Evolutionary conservation across 2,329 filamentous ascomycete species (phyloP).

Genomic region (Phoma herbarum): DNA sequence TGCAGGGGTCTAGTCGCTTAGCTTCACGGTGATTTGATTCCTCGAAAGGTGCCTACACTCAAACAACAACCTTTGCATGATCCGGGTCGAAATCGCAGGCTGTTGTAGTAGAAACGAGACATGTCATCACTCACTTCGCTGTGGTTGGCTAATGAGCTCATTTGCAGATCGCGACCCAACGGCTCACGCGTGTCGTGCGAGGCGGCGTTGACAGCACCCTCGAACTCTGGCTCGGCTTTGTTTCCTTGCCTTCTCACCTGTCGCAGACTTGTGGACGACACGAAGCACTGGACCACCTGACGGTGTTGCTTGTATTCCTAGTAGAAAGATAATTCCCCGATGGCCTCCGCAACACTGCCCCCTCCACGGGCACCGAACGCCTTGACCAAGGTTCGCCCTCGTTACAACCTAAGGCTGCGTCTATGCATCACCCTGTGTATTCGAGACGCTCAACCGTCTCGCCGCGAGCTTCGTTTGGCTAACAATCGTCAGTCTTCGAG

Average conservation of each 20-base stretch:
- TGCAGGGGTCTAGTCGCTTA: slow-evolving; percentile 21
- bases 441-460: background rate
- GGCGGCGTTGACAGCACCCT: slow-evolving; percentile 14
- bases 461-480: background rate
- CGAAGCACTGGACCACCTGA: background rate
- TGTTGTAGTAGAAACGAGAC: background rate
- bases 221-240: slow-evolving; percentile 17
- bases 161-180: background rate
- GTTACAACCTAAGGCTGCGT: background rate
- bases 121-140: background rate
- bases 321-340: background rate
- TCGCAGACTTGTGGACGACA: background rate
- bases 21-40: slow-evolving; percentile 21
- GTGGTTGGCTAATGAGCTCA: background rate
- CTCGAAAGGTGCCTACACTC: slow-evolving; percentile 15
- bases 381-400: background rate
- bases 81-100: background rate
- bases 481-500: slow-evolving; percentile 7
- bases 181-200: slow-evolving; percentile 16
- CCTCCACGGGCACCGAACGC: slow-evolving; percentile 16
- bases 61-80: slow-evolving; percentile 8
- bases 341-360: slow-evolving; percentile 14
- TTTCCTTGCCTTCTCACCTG: background rate
- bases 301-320: background rate
- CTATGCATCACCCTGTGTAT: background rate